A percentile compares a stretch with the other conserved stretches of the same genome.
Evolutionary conservation across 192 early-diverging fungal genomes (phyloP).

Genomic region (Fimicolochytrium jonesii): DNA sequence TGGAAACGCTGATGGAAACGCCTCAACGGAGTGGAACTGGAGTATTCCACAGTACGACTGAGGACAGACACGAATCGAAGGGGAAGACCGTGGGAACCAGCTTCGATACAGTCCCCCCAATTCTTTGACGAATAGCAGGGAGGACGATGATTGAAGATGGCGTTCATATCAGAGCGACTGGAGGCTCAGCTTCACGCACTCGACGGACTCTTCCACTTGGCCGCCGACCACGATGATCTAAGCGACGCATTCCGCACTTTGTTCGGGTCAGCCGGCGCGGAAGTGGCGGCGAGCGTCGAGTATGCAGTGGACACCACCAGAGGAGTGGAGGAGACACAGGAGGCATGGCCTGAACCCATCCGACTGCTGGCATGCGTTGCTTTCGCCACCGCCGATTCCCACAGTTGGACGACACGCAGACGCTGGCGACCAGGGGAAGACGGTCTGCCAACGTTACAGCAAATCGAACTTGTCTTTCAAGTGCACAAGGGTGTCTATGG

Average conservation of each 20-base stretch:
- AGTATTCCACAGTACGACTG: no score
- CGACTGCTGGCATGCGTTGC: conserved; percentile 11
- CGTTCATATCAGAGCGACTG: conserved; percentile 24
- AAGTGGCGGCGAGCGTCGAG: neutral
- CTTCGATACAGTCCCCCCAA: no score
- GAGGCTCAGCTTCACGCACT: conserved; percentile 5
- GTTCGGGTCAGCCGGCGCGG: neutral
- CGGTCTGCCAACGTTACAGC: conserved; percentile 16
- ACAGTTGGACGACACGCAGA: neutral
- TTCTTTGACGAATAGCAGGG: no score
- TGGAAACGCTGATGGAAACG: no score
- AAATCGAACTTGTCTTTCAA: no score
- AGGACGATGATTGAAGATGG: no score
- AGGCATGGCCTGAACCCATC: neutral
- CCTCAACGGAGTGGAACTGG: no score
- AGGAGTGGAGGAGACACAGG: neutral
- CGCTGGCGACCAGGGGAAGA: conserved; percentile 10
- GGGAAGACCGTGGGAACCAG: no score
- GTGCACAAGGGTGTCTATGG: neutral
- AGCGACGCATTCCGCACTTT: neutral
- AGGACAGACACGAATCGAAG: no score
- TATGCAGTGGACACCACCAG: neutral
- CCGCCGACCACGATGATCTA: conserved; percentile 9
- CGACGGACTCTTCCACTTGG: conserved; percentile 11
- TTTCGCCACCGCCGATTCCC: neutral